These are phyloP conservation scores for Sclerotinia sclerotiorum DNA, from an alignment of 2,329 filamentous ascomycete genomes.

Conservation along the genomic window DNA sequence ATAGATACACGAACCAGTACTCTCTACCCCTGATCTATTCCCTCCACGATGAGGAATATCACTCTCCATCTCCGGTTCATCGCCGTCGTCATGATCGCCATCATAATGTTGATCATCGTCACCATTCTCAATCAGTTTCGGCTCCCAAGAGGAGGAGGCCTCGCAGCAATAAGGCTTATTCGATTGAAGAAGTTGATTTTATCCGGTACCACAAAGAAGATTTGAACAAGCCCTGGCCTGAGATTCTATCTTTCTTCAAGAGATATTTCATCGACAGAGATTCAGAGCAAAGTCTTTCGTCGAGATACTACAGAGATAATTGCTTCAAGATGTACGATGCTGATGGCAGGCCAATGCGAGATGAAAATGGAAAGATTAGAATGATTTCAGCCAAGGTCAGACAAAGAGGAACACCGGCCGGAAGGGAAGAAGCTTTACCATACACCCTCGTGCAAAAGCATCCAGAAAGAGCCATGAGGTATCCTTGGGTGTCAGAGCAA, in stretches of 20 bases:
- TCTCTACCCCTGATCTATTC: conserved; percentile 3
- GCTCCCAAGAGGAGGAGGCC: not conserved
- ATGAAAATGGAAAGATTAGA: conserved; percentile 24
- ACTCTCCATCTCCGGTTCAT: not conserved
- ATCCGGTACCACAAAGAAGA: conserved; percentile 29
- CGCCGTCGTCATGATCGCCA: not conserved
- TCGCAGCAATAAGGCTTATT: conserved; percentile 28
- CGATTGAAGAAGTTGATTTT: conserved; percentile 25
- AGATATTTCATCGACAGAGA: conserved; percentile 10
- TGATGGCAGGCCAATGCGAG: conserved; percentile 6
- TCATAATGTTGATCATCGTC: not conserved
- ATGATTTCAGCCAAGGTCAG: conserved; percentile 24
- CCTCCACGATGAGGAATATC: not conserved
- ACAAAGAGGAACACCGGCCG: conserved; percentile 18
- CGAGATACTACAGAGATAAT: conserved; percentile 27
- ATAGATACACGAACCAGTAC: not conserved
- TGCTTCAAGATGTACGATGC: conserved; percentile 14
- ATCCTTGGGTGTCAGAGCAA: conserved; percentile 23
- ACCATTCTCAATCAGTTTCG: not conserved
- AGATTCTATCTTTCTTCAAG: conserved; percentile 18
- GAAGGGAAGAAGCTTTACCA: conserved; percentile 23
- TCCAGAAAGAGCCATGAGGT: conserved; percentile 23
- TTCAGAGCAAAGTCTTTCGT: conserved; percentile 24
- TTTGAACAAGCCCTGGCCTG: conserved; percentile 17
- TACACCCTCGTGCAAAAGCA: conserved; percentile 24